Conservation (phyloP, 805 yeast species). For the Schwanniomyces occidentalis region DNA sequence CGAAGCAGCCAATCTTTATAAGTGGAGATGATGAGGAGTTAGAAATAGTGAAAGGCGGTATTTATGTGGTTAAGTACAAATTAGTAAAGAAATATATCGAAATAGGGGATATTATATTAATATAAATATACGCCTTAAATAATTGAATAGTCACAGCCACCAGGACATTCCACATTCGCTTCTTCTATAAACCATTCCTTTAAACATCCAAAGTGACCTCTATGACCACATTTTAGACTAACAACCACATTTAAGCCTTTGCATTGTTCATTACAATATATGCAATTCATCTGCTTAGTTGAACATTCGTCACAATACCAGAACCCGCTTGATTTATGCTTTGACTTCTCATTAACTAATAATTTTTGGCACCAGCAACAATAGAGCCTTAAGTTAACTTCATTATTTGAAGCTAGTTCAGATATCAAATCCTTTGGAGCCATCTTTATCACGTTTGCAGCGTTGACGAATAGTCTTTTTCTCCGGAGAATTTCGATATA, state of each 20-base stretch:
- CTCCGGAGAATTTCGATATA: constrained; percentile 58
- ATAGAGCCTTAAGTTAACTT: constrained; percentile 45
- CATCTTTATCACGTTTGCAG: constrained; percentile 54
- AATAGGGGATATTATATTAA: constrained; percentile 39
- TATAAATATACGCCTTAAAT: constrained; percentile 17
- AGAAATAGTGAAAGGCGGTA: constrained; percentile 59
- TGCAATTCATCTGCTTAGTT: constrained; percentile 63
- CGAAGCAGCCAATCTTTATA: constrained; percentile 26
- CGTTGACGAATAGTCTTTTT: constrained; percentile 52
- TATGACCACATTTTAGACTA: constrained; percentile 77
- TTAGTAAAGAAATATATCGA: constrained; percentile 32
- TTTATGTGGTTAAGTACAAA: constrained; percentile 73
- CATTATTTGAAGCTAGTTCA: constrained; percentile 34
- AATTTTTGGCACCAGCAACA: constrained; percentile 62
- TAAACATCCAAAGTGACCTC: constrained; percentile 81
- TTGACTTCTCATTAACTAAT: constrained; percentile 59
- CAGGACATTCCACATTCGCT: constrained; percentile 73
- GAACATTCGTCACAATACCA: constrained; percentile 86
- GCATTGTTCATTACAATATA: constrained; percentile 75
- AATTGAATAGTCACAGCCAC: constrained; percentile 55
- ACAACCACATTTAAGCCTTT: constrained; percentile 64
- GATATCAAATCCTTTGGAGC: constrained; percentile 31
- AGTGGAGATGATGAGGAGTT: constrained; percentile 46
- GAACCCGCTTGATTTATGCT: constrained; percentile 51
- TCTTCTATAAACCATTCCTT: constrained; percentile 72